These are phyloP conservation scores for Hydnum rufescens DNA, from an alignment of 768 basidiomycete species.

Conservation along the genomic window DNA sequence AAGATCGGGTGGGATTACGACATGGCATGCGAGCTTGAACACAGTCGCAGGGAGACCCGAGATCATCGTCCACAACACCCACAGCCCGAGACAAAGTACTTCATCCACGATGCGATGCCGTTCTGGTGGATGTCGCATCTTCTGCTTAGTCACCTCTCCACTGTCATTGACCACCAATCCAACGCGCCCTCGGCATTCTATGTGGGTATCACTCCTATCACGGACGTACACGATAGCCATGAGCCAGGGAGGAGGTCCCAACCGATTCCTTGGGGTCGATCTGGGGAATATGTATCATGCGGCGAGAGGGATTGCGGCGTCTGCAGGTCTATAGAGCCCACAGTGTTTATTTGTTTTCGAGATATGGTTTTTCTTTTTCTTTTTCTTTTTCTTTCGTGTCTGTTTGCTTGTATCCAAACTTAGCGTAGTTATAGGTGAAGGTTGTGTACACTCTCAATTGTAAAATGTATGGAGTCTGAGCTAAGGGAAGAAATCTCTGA, in stretches of 20 bases:
- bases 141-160: not conserved
- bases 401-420: too few species aligned
- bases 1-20: constrained; percentile 23
- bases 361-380: too few species aligned
- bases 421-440: too few species aligned
- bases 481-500: too few species aligned
- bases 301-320: not conserved
- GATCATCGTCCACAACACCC: not conserved
- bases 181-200: too few species aligned
- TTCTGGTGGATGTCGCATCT: constrained; percentile 20
- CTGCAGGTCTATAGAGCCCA: too few species aligned
- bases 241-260: not conserved
- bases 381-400: too few species aligned
- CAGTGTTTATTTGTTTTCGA: too few species aligned
- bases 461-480: too few species aligned
- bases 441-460: too few species aligned
- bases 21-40: constrained; percentile 15
- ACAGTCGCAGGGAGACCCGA: not conserved
- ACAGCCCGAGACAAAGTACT: not conserved
- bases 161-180: not conserved
- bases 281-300: not conserved
- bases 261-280: not conserved
- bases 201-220: not conserved
- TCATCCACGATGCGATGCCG: constrained; percentile 17
- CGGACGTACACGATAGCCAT: not conserved